Evolutionary conservation across 306 rosid species (phyloP), one percentile per base, ranked within the genome.

Genomic region (Inga oerstediana): DNA sequence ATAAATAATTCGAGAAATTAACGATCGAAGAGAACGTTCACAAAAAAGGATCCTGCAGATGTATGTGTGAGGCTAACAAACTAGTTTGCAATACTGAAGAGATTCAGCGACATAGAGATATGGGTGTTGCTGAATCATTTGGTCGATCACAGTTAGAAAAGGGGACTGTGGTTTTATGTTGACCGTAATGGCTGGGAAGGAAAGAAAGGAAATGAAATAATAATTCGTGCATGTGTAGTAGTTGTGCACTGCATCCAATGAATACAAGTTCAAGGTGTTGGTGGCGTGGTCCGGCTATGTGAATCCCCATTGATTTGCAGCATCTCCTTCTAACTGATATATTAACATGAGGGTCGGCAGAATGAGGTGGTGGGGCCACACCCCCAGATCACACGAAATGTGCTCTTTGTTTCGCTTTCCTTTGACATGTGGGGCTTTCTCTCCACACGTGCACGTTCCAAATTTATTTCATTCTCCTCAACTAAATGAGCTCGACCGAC

Each of bases 401-500:
- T 15, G 77, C 3, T 48, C 43, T 48, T 1, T 46, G 77, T 34
- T 48, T 73, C 13, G 11, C 77, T 73, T 48, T 48, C 43, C 39
- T 14, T 7, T 14, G 10, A 22, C 76, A 46, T 72, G 77, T 24
- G 59, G 77, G 77, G 43, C 34, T 73, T 30, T 11, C 35, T 15
- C 35, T 46, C 61, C 41, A 48, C 77, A 73, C 77, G 77, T 73
- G 61, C 41, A 39, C 16, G 43, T 22, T 16, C 51, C 54, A 71
- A 22, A 0, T n/a, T 22, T 4, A 12, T 71, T 43, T 12, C 37
- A 24, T 72, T 72, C 54, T 11, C 24, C 8, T 71, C 49, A 41
- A 43, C 10, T 7, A 66, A 15, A 6, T 3, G 66, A 22, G 66
- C 32, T n/a, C 10, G 30, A 7, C 13, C 27, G 27, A 69, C 41